Percentiles rank a stretch among this genome's conserved stretches.
phyloP scores from a whole-genome alignment of 352 stramenopile species.

The Peronospora destructor region DNA sequence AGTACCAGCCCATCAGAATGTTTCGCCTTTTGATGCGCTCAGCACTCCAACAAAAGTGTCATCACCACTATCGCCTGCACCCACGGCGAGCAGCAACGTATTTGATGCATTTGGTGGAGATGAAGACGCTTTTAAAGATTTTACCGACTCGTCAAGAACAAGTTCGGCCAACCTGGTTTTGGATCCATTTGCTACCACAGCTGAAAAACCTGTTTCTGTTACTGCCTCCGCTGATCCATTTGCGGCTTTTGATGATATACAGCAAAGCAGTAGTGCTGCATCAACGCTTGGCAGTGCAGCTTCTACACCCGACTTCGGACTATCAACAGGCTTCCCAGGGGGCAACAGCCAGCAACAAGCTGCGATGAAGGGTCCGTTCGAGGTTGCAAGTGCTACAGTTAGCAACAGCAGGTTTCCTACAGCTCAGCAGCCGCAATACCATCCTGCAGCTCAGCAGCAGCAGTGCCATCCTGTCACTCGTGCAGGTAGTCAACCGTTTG shows the following conservation, averaged over 20 bases:
- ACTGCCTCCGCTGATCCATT: constrained; percentile 42
- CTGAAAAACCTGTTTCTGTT: constrained; percentile 11
- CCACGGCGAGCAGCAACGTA: constrained; percentile 16
- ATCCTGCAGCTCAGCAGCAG: neutral
- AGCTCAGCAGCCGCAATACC: constrained; percentile 21
- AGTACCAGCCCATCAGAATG: constrained; percentile 11
- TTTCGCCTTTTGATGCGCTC: constrained; percentile 43
- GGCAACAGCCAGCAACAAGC: constrained; percentile 20
- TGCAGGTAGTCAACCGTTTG: constrained; percentile 14
- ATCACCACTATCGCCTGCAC: constrained; percentile 15
- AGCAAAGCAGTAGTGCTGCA: constrained; percentile 9
- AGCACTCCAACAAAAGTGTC: constrained; percentile 12
- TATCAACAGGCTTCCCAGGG: constrained; percentile 10
- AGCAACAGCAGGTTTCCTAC: constrained; percentile 28
- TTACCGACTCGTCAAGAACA: constrained; percentile 22
- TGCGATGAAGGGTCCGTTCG: constrained; percentile 41
- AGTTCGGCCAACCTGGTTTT: constrained; percentile 30
- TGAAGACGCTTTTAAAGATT: constrained; percentile 30
- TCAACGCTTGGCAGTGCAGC: constrained; percentile 7
- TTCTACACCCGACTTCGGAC: constrained; percentile 18
- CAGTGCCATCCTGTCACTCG: neutral
- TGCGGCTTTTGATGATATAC: constrained; percentile 55
- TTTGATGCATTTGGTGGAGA: constrained; percentile 37
- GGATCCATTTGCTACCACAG: constrained; percentile 23
- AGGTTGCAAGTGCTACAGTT: constrained; percentile 30